Evolutionary conservation across 805 yeast genomes (phyloP), one percentile per base, ranked within the genome.

Genomic region (Yarrowia deformans): DNA sequence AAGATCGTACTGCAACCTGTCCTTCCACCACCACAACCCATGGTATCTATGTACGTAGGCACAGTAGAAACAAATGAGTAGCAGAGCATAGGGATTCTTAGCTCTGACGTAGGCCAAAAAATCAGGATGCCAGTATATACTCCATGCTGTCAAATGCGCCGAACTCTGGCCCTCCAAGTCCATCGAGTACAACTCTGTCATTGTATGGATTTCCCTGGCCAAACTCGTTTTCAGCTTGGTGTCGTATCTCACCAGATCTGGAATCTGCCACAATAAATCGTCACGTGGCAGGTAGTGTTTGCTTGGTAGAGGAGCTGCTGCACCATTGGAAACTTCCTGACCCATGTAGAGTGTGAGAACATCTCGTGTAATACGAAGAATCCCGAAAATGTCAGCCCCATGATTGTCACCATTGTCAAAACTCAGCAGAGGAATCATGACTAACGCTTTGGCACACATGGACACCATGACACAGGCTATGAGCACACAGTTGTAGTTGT

Each of bases 401-500:
- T n/a, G n/a, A n/a, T 23, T 23, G 29, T 23, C 29, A 23, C n/a
- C n/a, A n/a, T n/a, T n/a, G n/a, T 52, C 58, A 13, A 52, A 52
- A n/a, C 58, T 52, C 32, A 52, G 12, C 12, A 52, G n/a, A 7
- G 58, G 58, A 13, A 52, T 35, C 12, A 18, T 18, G 1, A 12
- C n/a, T 2, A 52, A n/a, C 1, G 58, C 58, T 7, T 52, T 52
- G 58, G 58, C 35, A 12, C 58, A 52, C 58, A 52, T 52, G 58
- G 58, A 52, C 3, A 52, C 58, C 58, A 52, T 52, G 34, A 37
- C 58, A n/a, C 58, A 52, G 43, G 58, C 58, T 4, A 52, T 37
- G n/a, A 52, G 43, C 32, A 52, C 43, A 6, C 58, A 18, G 58
- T 52, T 52, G 43, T 52, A 37, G 58, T 52, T 52, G 14, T 52